phyloP scores from a whole-genome alignment of 805 yeast genomes.

The Ogataea neopini region DNA sequence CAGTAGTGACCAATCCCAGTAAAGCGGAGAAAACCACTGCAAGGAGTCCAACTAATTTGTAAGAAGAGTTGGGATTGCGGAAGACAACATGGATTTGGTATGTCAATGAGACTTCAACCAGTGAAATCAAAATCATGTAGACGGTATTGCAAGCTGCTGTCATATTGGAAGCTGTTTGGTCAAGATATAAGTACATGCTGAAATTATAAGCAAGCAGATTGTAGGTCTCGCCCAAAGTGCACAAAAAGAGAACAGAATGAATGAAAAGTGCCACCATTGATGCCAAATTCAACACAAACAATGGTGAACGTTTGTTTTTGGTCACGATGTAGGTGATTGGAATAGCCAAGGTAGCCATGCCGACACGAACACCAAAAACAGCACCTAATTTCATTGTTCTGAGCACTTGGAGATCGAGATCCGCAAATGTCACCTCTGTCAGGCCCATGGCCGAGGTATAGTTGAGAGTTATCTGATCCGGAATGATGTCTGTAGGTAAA shows the following conservation, averaged over 20 bases:
- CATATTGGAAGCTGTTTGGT: constrained; percentile 41
- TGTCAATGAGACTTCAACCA: constrained; percentile 65
- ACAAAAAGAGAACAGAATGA: constrained; percentile 61
- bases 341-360: constrained; percentile 51
- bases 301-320: constrained; percentile 59
- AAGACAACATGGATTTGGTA: constrained; percentile 76
- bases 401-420: constrained; percentile 41
- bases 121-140: constrained; percentile 57
- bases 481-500: constrained; percentile 24
- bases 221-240: constrained; percentile 53
- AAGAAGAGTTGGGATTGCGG: constrained; percentile 47
- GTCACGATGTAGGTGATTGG: constrained; percentile 49
- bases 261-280: constrained; percentile 57
- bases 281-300: constrained; percentile 70
- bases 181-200: constrained; percentile 46
- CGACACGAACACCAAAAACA: constrained; percentile 59
- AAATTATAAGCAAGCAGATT: constrained; percentile 48
- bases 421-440: constrained; percentile 39
- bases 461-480: constrained; percentile 31
- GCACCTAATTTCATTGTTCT: constrained; percentile 41
- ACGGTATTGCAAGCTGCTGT: constrained; percentile 65
- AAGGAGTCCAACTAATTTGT: constrained; percentile 41
- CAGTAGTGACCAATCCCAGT: constrained; percentile 56
- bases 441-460: constrained; percentile 47
- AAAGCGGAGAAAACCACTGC: constrained; percentile 41